These are phyloP conservation scores for Fusarium pilosicola DNA, from an alignment of 2,329 filamentous ascomycete genomes.

Conservation along the genomic window DNA sequence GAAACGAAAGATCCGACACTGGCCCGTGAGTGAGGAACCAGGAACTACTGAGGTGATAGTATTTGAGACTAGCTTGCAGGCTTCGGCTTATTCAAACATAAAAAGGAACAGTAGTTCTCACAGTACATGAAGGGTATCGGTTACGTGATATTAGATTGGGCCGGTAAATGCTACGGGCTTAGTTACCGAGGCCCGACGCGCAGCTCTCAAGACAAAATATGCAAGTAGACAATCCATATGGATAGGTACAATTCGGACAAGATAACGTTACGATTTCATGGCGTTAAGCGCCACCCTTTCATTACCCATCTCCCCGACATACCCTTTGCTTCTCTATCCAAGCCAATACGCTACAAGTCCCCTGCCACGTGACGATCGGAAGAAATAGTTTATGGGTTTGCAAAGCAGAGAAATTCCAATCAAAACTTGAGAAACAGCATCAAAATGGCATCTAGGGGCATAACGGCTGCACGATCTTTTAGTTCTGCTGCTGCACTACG, in stretches of 20 bases:
- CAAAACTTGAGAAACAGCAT: accelerated
- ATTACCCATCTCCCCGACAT: not conserved
- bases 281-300: not conserved
- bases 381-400: accelerated
- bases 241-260: not conserved
- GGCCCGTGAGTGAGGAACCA: accelerated
- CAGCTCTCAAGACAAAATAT: not conserved
- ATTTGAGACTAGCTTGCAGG: accelerated
- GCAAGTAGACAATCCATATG: not conserved
- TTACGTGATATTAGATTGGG: not conserved
- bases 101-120: accelerated
- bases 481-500: not conserved
- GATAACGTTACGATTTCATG: accelerated
- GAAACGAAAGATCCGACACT: not conserved
- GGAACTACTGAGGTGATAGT: not conserved
- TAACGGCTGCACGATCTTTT: not conserved
- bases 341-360: accelerated
- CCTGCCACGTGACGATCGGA: accelerated
- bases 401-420: accelerated
- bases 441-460: not conserved
- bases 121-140: not conserved
- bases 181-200: not conserved
- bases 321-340: not conserved
- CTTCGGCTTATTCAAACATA: accelerated
- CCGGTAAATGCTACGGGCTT: not conserved